phyloP scores from a whole-genome alignment of 352 stramenopile genomes.

The Phytophthora pseudosyringae region DNA sequence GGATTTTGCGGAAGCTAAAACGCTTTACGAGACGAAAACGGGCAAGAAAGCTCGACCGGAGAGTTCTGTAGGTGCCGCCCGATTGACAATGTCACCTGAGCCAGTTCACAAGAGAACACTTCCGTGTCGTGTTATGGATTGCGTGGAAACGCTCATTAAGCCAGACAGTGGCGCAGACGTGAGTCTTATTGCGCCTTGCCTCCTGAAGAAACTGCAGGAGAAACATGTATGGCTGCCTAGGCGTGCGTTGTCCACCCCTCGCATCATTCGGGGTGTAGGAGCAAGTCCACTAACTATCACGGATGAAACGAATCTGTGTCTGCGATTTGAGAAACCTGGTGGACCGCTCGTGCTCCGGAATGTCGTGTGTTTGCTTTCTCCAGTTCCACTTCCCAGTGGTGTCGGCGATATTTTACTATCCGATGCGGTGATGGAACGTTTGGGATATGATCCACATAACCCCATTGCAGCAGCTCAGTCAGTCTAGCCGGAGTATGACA shows the following conservation, averaged over 20 bases:
- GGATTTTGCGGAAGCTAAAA: neutral
- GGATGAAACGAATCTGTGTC: neutral
- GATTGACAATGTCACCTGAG: neutral
- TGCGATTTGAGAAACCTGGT: neutral
- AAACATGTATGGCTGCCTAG: neutral
- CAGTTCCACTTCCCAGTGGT: neutral
- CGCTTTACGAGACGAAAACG: neutral
- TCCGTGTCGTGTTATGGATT: slow-evolving; percentile 1
- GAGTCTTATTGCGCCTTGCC: neutral
- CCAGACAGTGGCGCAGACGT: neutral
- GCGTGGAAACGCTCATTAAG: slow-evolving; percentile 1
- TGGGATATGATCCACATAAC: slow-evolving; percentile 4
- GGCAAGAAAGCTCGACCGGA: neutral
- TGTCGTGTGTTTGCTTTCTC: slow-evolving; percentile 4
- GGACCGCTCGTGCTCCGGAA: neutral
- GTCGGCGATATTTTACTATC: slow-evolving; percentile 6
- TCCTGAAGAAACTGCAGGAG: neutral
- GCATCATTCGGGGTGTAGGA: neutral
- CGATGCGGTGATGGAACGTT: slow-evolving; percentile 1
- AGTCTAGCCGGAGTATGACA: neutral
- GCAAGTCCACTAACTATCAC: neutral
- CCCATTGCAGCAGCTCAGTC: neutral
- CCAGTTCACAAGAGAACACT: neutral
- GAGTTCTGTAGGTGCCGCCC: neutral
- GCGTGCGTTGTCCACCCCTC: neutral